A percentile compares a stretch with the other conserved stretches of the same genome.
Conservation (phyloP, 139 green algal species). For the Helicosporidium sp. region DNA sequence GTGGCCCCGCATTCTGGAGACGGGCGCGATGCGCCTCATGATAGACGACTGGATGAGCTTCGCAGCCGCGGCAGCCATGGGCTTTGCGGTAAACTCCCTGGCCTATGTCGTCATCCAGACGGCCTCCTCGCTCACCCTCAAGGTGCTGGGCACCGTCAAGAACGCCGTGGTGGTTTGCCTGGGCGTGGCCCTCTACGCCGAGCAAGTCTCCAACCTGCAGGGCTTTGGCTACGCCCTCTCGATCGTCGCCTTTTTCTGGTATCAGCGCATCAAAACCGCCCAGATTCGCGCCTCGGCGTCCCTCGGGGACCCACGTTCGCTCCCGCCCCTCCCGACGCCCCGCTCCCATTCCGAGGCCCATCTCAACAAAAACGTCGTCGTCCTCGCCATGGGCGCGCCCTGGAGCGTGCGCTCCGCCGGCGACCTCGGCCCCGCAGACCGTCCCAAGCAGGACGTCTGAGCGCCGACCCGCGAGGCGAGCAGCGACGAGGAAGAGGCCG, state of each 20-base stretch:
- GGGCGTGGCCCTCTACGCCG: conserved; percentile 39
- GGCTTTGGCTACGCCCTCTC: conserved; percentile 39
- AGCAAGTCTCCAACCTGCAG: conserved; percentile 44
- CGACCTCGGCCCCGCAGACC: too few species aligned
- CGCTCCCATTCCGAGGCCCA: too few species aligned
- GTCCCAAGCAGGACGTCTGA: too few species aligned
- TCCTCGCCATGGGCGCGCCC: neutral
- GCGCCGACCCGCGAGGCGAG: too few species aligned
- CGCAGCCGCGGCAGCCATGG: conserved; percentile 44
- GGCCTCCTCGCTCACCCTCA: conserved; percentile 52
- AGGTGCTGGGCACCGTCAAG: conserved; percentile 68
- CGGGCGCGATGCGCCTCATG: conserved; percentile 10
- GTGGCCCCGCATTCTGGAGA: conserved; percentile 26
- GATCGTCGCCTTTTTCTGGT: conserved; percentile 42
- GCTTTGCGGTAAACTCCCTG: conserved; percentile 65
- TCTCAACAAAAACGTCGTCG: neutral
- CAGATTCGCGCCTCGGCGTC: conserved; percentile 5
- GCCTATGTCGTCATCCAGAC: conserved; percentile 70
- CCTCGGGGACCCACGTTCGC: too few species aligned
- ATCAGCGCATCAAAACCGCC: conserved; percentile 54
- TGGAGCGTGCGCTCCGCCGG: too few species aligned
- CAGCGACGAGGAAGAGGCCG: too few species aligned
- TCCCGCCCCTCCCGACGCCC: too few species aligned
- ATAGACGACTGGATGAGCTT: conserved; percentile 22
- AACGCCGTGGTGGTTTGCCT: conserved; percentile 61